A percentile compares a stretch with the other conserved stretches of the same genome.
These are phyloP conservation scores for Cubamyces lactineus DNA, from an alignment of 768 basidiomycete species.

Conservation along the genomic window DNA sequence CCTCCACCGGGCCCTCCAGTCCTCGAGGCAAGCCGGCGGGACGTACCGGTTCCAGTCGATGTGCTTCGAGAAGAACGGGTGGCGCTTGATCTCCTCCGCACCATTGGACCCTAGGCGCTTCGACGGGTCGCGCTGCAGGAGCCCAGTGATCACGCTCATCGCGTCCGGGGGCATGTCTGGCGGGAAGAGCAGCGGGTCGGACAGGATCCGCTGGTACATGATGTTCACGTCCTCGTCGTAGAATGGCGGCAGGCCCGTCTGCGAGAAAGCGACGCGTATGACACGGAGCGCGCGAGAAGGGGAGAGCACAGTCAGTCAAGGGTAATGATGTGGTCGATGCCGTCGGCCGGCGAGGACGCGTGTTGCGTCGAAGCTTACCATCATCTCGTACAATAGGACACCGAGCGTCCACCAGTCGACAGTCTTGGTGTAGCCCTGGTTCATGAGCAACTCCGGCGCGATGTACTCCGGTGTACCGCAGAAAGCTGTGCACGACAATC, in stretches of 20 bases:
- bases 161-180: slow-evolving; percentile 89
- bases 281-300: not conserved
- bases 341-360: not conserved
- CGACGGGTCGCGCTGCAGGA: slow-evolving; percentile 87
- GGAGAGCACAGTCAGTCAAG: not conserved
- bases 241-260: slow-evolving; percentile 97
- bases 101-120: slow-evolving; percentile 89
- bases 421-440: slow-evolving; percentile 95
- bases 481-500: slow-evolving; percentile 61
- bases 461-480: slow-evolving; percentile 99
- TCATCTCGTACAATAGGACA: slow-evolving; percentile 96
- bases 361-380: slow-evolving; percentile 49
- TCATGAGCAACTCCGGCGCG: slow-evolving; percentile 94
- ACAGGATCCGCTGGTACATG: slow-evolving; percentile 95
- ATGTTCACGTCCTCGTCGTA: slow-evolving; percentile 99
- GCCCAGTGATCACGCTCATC: slow-evolving; percentile 81
- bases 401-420: slow-evolving; percentile 99
- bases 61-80: slow-evolving; percentile 93
- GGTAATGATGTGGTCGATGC: not conserved
- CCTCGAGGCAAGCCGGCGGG: not conserved
- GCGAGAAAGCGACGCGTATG: slow-evolving; percentile 1
- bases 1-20: too few relatives aligned
- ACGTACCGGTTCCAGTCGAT: slow-evolving; percentile 85
- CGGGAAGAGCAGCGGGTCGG: slow-evolving; percentile 92
- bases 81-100: slow-evolving; percentile 93